Percentiles rank a stretch among this genome's conserved stretches.
Conservation (phyloP, 768 basidiomycete genomes). For the Pulveroboletus sp. region DNA sequence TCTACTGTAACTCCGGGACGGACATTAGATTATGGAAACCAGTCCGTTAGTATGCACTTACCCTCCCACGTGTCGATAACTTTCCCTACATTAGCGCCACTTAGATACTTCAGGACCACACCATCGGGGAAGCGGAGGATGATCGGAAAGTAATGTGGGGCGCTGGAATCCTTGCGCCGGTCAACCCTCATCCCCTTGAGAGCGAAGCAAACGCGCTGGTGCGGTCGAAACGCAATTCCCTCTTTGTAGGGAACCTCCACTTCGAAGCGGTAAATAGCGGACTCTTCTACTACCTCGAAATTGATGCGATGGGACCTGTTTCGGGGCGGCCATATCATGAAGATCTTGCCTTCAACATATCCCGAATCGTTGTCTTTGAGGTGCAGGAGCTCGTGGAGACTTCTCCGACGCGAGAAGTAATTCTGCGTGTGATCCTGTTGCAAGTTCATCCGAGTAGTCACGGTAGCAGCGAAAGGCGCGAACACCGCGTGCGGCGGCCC, state of each 20-base stretch:
- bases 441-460: conserved; percentile 5
- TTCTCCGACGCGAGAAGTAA: conserved; percentile 28
- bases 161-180: conserved; percentile 24
- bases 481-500: too few species aligned
- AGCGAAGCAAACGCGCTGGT: conserved; percentile 45
- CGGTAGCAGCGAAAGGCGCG: too few species aligned
- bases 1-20: conserved; percentile 6
- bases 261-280: conserved; percentile 33
- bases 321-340: conserved; percentile 44
- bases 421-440: conserved; percentile 2
- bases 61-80: conserved; percentile 42
- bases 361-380: conserved; percentile 32
- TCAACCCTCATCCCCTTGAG: conserved; percentile 43
- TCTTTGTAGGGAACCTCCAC: conserved; percentile 35
- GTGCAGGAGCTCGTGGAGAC: conserved; percentile 32
- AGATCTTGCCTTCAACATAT: conserved; percentile 40
- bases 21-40: background rate
- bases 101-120: conserved; percentile 38
- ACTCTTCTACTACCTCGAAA: conserved; percentile 20
- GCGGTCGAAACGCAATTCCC: conserved; percentile 38
- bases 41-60: conserved; percentile 18
- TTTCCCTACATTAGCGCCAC: conserved; percentile 24
- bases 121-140: conserved; percentile 43
- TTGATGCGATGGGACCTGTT: conserved; percentile 30
- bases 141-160: conserved; percentile 37